A percentile compares a stretch with the other conserved stretches of the same genome.
Evolutionary conservation across 192 early-diverging fungal species (phyloP).

Genomic region (Irineochytrium annulatum): DNA sequence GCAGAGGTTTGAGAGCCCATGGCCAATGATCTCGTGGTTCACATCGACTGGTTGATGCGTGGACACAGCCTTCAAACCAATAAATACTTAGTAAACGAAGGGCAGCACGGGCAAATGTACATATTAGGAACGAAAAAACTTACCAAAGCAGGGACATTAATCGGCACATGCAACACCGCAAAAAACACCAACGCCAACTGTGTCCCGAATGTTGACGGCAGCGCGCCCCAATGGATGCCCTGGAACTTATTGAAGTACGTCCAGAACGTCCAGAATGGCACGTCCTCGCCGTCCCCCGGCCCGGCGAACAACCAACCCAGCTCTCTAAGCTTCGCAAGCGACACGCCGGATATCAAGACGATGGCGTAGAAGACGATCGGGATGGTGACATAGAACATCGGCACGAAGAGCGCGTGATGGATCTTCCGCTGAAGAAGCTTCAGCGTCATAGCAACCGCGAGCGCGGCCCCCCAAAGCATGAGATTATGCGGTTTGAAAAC

Average conservation of each 20-base stretch:
- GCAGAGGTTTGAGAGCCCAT: conserved; percentile 83
- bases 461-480: conserved; percentile 73
- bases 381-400: conserved; percentile 80
- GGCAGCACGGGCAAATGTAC: not conserved
- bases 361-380: conserved; percentile 73
- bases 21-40: conserved; percentile 87
- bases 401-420: conserved; percentile 80
- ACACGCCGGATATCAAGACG: conserved; percentile 54
- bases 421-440: conserved; percentile 66
- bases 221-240: conserved; percentile 36
- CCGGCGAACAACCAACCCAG: conserved; percentile 82
- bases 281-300: conserved; percentile 48
- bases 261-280: conserved; percentile 88
- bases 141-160: conserved; percentile 57
- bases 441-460: conserved; percentile 51
- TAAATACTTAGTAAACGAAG: not conserved
- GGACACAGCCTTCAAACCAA: conserved; percentile 61
- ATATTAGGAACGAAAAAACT: not conserved
- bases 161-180: conserved; percentile 94
- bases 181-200: conserved; percentile 93
- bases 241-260: conserved; percentile 59
- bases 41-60: conserved; percentile 86
- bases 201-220: conserved; percentile 69
- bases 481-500: conserved; percentile 68
- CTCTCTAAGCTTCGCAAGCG: conserved; percentile 62